Evolutionary conservation across 129 eudicot species (phyloP).

Genomic region (Arctium lappa): DNA sequence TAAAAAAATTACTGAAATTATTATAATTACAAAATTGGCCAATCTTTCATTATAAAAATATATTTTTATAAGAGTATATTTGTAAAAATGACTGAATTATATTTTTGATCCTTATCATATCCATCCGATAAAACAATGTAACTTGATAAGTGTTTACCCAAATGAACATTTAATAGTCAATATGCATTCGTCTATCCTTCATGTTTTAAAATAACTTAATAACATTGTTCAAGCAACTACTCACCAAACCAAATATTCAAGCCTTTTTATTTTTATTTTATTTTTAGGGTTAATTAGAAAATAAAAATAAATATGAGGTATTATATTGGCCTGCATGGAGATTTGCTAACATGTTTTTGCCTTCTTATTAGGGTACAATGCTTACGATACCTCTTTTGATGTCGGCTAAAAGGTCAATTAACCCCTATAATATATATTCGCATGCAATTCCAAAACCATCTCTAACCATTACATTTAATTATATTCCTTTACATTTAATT

Average conservation of each 20-base stretch:
- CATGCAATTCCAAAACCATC: no score
- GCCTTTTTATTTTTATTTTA: neutral
- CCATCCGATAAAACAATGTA: no score
- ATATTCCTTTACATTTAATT: neutral
- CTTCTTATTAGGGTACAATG: constrained; percentile 29
- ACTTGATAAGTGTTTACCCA: no score
- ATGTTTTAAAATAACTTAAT: neutral
- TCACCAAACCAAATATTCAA: neutral
- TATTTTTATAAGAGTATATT: no score
- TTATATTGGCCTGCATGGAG: constrained; percentile 23
- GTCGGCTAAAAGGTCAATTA: constrained; percentile 19
- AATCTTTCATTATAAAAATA: no score
- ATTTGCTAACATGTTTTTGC: constrained; percentile 21
- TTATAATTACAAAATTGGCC: no score
- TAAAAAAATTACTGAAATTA: no score
- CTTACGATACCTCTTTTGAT: constrained; percentile 9
- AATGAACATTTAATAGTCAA: no score
- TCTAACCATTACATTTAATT: neutral
- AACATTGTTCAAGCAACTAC: neutral
- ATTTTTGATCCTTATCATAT: no score
- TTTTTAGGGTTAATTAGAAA: neutral
- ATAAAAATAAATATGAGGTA: neutral
- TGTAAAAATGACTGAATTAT: no score
- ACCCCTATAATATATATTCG: neutral
- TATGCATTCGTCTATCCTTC: no score